These are phyloP conservation scores for Talaromyces nanjingensis DNA, from an alignment of 495 filamentous ascomycete genomes.

Conservation along the genomic window DNA sequence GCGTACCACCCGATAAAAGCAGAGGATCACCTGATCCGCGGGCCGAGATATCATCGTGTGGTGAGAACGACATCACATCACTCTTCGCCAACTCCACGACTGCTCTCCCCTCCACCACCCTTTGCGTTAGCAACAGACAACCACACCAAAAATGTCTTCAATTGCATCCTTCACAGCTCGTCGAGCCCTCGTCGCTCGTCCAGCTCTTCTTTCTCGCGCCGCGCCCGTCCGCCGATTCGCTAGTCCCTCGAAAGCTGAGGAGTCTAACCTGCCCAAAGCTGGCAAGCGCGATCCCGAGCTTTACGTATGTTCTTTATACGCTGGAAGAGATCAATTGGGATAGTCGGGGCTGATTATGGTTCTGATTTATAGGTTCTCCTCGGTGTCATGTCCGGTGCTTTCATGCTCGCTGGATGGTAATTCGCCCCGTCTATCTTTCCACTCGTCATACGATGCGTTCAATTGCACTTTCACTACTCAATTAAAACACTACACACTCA, in stretches of 20 bases:
- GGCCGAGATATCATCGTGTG: slow-evolving; percentile 11
- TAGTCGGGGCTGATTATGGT: slow-evolving; percentile 14
- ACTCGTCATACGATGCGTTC: not conserved
- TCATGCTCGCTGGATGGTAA: slow-evolving; percentile 77
- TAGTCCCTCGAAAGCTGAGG: slow-evolving; percentile 35
- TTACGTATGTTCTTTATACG: slow-evolving; percentile 50
- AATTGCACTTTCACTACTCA: not conserved
- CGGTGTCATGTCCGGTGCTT: slow-evolving; percentile 84
- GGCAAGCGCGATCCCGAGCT: slow-evolving; percentile 75
- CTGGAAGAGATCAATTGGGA: slow-evolving; percentile 7
- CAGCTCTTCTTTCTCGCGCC: slow-evolving; percentile 28
- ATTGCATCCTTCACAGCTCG: slow-evolving; percentile 46
- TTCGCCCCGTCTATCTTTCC: slow-evolving; percentile 55
- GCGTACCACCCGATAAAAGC: no score
- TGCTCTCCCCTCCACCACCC: not conserved
- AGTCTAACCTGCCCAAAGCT: slow-evolving; percentile 52
- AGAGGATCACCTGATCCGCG: slow-evolving; percentile 11
- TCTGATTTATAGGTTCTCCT: slow-evolving; percentile 73
- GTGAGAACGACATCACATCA: slow-evolving; percentile 1
- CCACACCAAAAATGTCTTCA: slow-evolving; percentile 36
- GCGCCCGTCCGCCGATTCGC: slow-evolving; percentile 35
- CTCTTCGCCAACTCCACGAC: not conserved
- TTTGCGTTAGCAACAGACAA: not conserved
- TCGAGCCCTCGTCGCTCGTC: slow-evolving; percentile 39
- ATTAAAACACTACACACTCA: not conserved